These are phyloP conservation scores for Phytophthora europaea DNA, from an alignment of 352 stramenopile species.

Conservation along the genomic window DNA sequence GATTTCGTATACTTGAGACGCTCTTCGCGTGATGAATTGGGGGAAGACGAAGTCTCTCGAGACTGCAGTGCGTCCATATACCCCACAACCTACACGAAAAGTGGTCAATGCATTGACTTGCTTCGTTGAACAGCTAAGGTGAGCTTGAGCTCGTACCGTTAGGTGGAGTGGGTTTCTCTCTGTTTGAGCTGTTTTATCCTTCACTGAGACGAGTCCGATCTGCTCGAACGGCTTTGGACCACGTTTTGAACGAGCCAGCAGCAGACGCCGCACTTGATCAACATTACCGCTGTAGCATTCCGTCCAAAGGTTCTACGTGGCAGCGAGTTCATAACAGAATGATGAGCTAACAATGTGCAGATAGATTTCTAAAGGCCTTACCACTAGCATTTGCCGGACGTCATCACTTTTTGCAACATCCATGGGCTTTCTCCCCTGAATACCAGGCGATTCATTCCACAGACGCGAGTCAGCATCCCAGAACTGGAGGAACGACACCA, in stretches of 20 bases:
- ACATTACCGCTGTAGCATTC: slow-evolving; percentile 48
- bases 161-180: slow-evolving; percentile 62
- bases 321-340: not conserved
- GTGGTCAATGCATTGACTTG: not conserved
- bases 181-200: slow-evolving; percentile 42
- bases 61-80: slow-evolving; percentile 39
- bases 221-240: not conserved
- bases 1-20: slow-evolving; percentile 16
- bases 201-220: slow-evolving; percentile 16
- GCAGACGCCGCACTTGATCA: slow-evolving; percentile 34
- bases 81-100: slow-evolving; percentile 39
- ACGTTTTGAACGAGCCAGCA: slow-evolving; percentile 20
- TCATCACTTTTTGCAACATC: slow-evolving; percentile 44
- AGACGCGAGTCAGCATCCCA: slow-evolving; percentile 57
- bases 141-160: slow-evolving; percentile 33
- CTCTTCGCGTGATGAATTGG: slow-evolving; percentile 5
- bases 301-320: slow-evolving; percentile 49
- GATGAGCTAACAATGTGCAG: not conserved
- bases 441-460: slow-evolving; percentile 43
- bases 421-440: slow-evolving; percentile 49
- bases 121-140: not conserved
- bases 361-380: slow-evolving; percentile 14
- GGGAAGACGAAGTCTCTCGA: not conserved
- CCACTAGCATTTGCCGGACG: slow-evolving; percentile 39
- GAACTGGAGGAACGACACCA: slow-evolving; percentile 48